Evolutionary conservation across 2,329 filamentous ascomycete genomes (phyloP), one percentile per base, ranked within the genome.

Genomic region (Aspergillus costaricaensis): DNA sequence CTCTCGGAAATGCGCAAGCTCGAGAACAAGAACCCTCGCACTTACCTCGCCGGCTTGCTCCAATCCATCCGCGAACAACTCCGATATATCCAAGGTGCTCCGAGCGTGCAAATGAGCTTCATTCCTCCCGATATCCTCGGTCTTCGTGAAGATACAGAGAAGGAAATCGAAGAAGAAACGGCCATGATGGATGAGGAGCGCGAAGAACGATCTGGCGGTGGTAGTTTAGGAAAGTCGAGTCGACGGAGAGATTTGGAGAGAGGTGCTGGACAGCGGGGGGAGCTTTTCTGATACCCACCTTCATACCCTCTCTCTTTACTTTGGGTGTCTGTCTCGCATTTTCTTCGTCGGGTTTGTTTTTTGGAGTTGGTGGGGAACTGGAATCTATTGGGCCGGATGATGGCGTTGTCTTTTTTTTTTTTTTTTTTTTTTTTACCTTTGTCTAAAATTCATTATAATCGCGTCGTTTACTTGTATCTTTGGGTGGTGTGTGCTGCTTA

Each of bases 41-140:
- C 92, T 70, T 90, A 91, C 62, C 80, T 96, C 17, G 82, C 88
- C 51, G 87, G 89, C 36, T 88, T 96, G 47, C 84, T 96, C 4
- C 84, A 89, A 72, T 88, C 91, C 61, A 88, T 96, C 47, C 86
- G 87, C 47, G 91, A 96, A 75, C 93, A 98, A 77, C 77, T 99
- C 65, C 85, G 91, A 25, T 97, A 96, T 72, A 87, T 98, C 55
- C 83, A 91, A 70, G 85, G 88, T 39, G 91, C 92, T 7, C 95
- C 95, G 0, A 96, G 92, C 69, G 91, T 96, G 27, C 92, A 96
- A 75, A 90, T 92, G 77, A 86, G 87, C 67, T 84, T 87, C 48
- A 90, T 97, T 56, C 92, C 91, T 9, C 89, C 91, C 0, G 91
- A 94, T 70, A 82, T 95, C 6, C 82, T 84, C 17, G 86, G 82